These are phyloP conservation scores for Fusarium azukiicola DNA, from an alignment of 2,329 filamentous ascomycete species.

Conservation along the genomic window DNA sequence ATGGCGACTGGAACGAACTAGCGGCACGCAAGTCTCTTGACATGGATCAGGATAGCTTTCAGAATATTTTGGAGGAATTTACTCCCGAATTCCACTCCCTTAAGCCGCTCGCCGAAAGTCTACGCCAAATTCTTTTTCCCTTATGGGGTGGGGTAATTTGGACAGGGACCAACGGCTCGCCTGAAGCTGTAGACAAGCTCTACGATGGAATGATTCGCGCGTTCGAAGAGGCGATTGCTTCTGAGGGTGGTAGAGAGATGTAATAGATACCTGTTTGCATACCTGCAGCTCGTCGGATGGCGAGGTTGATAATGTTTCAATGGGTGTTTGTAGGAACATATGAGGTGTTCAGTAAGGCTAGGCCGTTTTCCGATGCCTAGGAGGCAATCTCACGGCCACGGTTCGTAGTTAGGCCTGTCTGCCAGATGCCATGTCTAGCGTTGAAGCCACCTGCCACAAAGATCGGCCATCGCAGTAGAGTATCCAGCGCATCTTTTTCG, in stretches of 20 bases:
- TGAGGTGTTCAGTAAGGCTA: too few species aligned
- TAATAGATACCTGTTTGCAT: too few species aligned
- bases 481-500: too few species aligned
- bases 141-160: slow-evolving; percentile 37
- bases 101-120: slow-evolving; percentile 43
- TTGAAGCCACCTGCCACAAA: too few species aligned
- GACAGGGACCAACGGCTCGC: slow-evolving; percentile 38
- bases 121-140: slow-evolving; percentile 46
- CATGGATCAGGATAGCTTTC: slow-evolving; percentile 34
- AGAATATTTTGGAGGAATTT: slow-evolving; percentile 44
- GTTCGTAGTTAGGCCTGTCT: too few species aligned
- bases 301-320: too few species aligned
- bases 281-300: too few species aligned
- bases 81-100: slow-evolving; percentile 39
- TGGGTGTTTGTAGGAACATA: too few species aligned
- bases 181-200: slow-evolving; percentile 41
- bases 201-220: slow-evolving; percentile 43
- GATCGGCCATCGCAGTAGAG: too few species aligned
- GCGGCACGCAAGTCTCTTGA: slow-evolving; percentile 1
- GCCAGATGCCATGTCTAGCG: too few species aligned
- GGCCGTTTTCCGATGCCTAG: too few species aligned
- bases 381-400: too few species aligned
- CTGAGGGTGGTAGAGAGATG: slow-evolving; percentile 30
- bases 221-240: slow-evolving; percentile 43
- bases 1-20: background rate